Percentiles rank a stretch among this genome's conserved stretches.
Evolutionary conservation across 2,329 filamentous ascomycete species (phyloP).

Genomic region (Gliomastix tumulicola): DNA sequence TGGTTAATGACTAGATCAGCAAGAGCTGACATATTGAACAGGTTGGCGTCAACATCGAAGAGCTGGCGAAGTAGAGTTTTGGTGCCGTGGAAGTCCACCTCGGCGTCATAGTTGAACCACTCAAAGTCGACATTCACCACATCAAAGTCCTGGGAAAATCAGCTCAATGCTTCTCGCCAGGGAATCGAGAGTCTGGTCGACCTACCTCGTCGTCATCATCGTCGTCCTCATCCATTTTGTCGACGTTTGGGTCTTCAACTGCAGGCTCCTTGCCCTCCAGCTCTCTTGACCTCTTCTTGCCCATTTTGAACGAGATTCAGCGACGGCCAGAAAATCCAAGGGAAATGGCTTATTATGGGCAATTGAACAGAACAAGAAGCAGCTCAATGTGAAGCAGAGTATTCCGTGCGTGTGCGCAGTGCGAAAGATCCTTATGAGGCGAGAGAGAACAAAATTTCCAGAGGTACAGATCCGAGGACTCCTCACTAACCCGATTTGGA

Average conservation of each 20-base stretch:
- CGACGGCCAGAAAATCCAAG: too few species aligned
- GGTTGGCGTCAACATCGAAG: constrained; percentile 77
- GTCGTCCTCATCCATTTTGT: constrained; percentile 44
- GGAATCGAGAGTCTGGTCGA: not conserved
- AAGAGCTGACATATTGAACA: constrained; percentile 83
- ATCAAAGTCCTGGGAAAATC: constrained; percentile 64
- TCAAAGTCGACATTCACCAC: constrained; percentile 96
- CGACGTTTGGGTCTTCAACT: constrained; percentile 28
- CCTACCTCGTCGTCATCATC: constrained; percentile 46
- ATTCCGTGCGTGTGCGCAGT: too few species aligned
- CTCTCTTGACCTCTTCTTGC: constrained; percentile 44
- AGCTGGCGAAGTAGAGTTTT: constrained; percentile 87
- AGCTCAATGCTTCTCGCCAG: constrained; percentile 1
- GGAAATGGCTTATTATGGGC: too few species aligned
- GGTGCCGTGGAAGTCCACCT: constrained; percentile 90
- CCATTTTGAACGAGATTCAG: constrained; percentile 23
- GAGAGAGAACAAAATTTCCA: too few species aligned
- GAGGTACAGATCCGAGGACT: too few species aligned
- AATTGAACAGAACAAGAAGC: not conserved
- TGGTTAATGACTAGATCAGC: constrained; percentile 84
- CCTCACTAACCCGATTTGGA: constrained; percentile 3
- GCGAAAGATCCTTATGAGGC: too few species aligned
- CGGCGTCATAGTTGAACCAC: constrained; percentile 91
- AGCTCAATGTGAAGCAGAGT: too few species aligned
- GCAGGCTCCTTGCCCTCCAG: constrained; percentile 33